Base-by-base conservation (phyloP, 2,329 filamentous ascomycete species). In the Herpomyces periplanetae region DNA sequence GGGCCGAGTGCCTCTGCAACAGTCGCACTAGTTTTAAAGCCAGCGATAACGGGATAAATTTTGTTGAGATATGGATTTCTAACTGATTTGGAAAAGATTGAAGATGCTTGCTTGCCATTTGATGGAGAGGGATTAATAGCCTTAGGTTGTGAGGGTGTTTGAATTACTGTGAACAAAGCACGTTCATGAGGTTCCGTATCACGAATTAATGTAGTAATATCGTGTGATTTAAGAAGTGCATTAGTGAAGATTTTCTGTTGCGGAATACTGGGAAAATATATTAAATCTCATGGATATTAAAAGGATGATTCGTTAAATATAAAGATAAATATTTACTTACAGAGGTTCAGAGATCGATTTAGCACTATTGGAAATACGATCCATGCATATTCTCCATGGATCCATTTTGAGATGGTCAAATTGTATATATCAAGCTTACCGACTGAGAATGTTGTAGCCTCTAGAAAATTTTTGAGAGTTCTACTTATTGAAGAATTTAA, bases 171-270 rank as follows among this genome's bases (percentile, higher is more conserved):
- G 44, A 91, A 96, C 8, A 96, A 55, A 4, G 75, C 75, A 31
- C 73, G 63, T 38, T 96, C 80, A 41, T 91, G 75, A 10, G 63
- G 44, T 39, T 96, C 80, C 3, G 75, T 88, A 36, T 96, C 80
- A 24, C 80, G 65, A 31, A 96, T 88, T 18, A 96, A 45, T 6
- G 66, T 55, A 3, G 80, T 91, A 29, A 96, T 91, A 37, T 96
- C 80, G 37, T 73, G 61, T 27, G 59, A 59, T 22, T 62, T 59
- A 18, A 91, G 57, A 15, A 96, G 51, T 13, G 80, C 71, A 36
- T 85, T 88, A 28, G 73, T 80, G 42, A 91, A 96, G 32, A 80
- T 71, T 31, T 68, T 84, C n/a, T 75, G 68, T 2, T 55, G 55
- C 15, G 68, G 68, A 30, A 91, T 91, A 13, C 69, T 84, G 32